These are phyloP conservation scores for Hawksworthiomyces lignivorus DNA, from an alignment of 2,329 filamentous ascomycete species.

Conservation along the genomic window DNA sequence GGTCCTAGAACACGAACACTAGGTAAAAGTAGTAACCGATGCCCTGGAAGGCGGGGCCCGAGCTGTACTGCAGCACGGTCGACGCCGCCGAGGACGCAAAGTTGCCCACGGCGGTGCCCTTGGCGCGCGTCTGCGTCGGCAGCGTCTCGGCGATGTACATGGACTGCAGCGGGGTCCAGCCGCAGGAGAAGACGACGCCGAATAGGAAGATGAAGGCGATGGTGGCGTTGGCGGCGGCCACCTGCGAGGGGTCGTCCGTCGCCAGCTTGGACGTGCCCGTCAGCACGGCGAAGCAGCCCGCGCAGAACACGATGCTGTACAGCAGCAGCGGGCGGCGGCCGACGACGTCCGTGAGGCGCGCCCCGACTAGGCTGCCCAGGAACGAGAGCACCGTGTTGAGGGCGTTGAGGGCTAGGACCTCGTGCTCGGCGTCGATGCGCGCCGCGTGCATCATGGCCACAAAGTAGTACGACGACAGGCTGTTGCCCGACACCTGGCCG, in stretches of 20 bases:
- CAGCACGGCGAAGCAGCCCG: conserved; percentile 40
- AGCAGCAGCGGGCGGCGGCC: conserved; percentile 50
- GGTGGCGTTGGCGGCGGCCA: conserved; percentile 9
- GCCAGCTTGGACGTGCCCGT: conserved; percentile 39
- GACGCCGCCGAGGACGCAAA: conserved; percentile 12
- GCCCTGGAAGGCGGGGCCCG: conserved; percentile 26
- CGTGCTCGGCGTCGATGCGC: conserved; percentile 41
- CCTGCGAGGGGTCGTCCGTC: conserved; percentile 16
- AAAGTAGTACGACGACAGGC: conserved; percentile 47
- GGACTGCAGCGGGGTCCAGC: conserved; percentile 12
- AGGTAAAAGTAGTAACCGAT: conserved; percentile 36
- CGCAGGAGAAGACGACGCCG: conserved; percentile 12
- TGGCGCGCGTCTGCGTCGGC: conserved; percentile 12
- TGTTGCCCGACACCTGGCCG: conserved; percentile 39
- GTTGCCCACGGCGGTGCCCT: conserved; percentile 12
- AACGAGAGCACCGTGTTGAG: conserved; percentile 47
- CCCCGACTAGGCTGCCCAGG: conserved; percentile 43
- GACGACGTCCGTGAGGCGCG: conserved; percentile 46
- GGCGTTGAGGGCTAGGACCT: conserved; percentile 41
- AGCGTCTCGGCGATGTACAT: conserved; percentile 15
- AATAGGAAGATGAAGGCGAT: conserved; percentile 14
- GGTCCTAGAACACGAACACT: conserved; percentile 34
- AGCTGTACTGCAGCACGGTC: conserved; percentile 36
- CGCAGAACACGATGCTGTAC: conserved; percentile 37
- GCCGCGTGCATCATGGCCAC: conserved; percentile 41